Percentiles rank a stretch among this genome's conserved stretches.
Conservation (phyloP, 352 stramenopile genomes). For the Globisporangium rhizosaccharum region DNA sequence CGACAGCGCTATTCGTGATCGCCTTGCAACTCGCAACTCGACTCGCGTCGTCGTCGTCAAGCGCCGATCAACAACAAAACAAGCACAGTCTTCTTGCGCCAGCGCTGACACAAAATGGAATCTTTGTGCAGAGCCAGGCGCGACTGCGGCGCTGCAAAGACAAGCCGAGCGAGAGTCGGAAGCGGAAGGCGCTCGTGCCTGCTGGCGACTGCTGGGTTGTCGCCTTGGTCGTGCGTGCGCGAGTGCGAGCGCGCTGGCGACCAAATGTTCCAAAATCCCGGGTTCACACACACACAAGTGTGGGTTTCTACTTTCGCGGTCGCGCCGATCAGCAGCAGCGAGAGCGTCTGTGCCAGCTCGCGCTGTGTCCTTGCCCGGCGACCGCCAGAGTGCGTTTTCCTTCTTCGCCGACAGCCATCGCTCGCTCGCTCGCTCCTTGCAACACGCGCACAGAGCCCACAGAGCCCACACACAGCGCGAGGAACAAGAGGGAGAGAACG, state of each 20-base stretch:
- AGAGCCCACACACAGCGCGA: not conserved
- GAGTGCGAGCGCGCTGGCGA: too few species aligned
- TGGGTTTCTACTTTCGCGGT: not conserved
- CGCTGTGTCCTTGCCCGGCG: not conserved
- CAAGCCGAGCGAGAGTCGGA: not conserved
- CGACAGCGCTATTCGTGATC: too few species aligned
- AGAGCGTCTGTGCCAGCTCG: too few species aligned
- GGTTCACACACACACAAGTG: not conserved
- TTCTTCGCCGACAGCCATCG: not conserved
- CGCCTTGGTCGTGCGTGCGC: not conserved
- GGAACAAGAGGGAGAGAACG: not conserved
- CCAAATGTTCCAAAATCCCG: constrained; percentile 9
- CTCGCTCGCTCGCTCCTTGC: too few species aligned
- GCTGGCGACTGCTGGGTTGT: not conserved
- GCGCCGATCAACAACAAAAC: too few species aligned
- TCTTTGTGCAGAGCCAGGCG: not conserved
- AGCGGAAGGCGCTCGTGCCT: not conserved
- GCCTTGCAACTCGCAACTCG: too few species aligned
- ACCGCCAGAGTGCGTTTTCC: not conserved
- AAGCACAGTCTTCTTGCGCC: too few species aligned
- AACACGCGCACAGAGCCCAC: not conserved
- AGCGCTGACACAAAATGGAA: not conserved
- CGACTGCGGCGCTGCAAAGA: not conserved
- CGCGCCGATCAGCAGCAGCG: too few species aligned
- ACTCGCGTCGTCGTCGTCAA: too few species aligned